Base-by-base conservation (phyloP, 495 filamentous ascomycete genomes). In the Copromyces sp. region DNA sequence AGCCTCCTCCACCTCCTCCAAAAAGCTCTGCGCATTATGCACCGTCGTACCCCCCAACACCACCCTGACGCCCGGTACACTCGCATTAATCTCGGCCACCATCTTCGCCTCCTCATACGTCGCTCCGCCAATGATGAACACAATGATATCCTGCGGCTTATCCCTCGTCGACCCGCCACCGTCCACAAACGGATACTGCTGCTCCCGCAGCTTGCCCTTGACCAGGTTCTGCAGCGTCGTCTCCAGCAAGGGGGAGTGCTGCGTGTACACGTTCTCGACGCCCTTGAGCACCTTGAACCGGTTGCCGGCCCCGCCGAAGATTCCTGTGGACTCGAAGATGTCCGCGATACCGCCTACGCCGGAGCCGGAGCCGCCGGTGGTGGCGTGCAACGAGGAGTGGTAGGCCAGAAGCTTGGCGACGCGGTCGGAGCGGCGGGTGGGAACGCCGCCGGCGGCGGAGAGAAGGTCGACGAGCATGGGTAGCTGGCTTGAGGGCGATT, bases 211-310 rank as follows among this genome's bases (percentile, higher is more conserved):
- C 71, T 92, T 88, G 12, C 95, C 95, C 77, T 97, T 97, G 83
- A 98, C 93, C 17, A 98, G 83, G 75, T 95, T 94, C 77, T 97
- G 93, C 11, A 99, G 83, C 1, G 93, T 97, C 11, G 88, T 87
- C 80, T 97, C 94, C 65, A 99, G 80, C 61, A 93, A 86, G 0
- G 95, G 94, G 3, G 94, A 95, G 81, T 99, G 95, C 80, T 98
- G 96, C 0, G 95, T 99, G 80, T 98, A 99, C 29, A 99, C 95
- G 76, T 99, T 99, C 79, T 99, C 95, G 4, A 98, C 94, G 16
- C 95, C 95, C 78, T 97, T 97, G 20, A 99, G 86, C 3, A 95
- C 96, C 79, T 97, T 97, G 82, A 99, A 94, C 3, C 94, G 90
- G 76, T 92, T 92, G 39, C 94, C 87, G 3, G 95, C 94, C 17